phyloP scores from a whole-genome alignment of 108 stramenopile species.

The Stephanodiscus minutulus region DNA sequence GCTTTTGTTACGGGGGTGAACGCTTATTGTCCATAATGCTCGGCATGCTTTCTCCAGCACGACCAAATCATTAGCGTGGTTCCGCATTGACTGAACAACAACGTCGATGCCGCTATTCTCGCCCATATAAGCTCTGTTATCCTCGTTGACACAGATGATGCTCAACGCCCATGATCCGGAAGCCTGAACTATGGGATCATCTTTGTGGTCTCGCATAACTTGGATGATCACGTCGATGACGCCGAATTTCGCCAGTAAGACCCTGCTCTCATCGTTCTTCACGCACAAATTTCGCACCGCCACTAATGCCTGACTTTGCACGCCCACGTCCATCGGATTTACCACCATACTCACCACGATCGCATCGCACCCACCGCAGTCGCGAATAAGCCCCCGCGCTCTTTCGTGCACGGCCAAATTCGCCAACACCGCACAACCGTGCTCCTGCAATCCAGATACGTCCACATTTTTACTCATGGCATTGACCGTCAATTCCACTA shows the following conservation, averaged over 20 bases:
- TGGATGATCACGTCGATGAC: conserved; percentile 67
- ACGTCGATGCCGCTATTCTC: conserved; percentile 72
- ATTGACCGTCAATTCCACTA: conserved; percentile 47
- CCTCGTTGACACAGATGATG: conserved; percentile 55
- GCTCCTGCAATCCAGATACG: conserved; percentile 54
- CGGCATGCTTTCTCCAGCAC: conserved; percentile 66
- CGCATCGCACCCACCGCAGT: conserved; percentile 60
- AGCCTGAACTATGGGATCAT: conserved; percentile 59
- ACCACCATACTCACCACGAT: conserved; percentile 76
- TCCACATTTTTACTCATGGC: conserved; percentile 67
- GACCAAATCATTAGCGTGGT: conserved; percentile 57
- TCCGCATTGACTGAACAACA: conserved; percentile 70
- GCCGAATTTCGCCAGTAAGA: conserved; percentile 59
- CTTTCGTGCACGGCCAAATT: conserved; percentile 62
- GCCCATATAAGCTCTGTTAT: conserved; percentile 64
- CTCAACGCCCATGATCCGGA: conserved; percentile 68
- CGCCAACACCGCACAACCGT: conserved; percentile 61
- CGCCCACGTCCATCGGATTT: conserved; percentile 56
- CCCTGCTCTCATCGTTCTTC: conserved; percentile 68
- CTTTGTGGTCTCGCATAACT: conserved; percentile 74
- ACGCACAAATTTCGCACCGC: conserved; percentile 67
- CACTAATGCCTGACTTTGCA: conserved; percentile 60
- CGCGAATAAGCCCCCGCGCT: conserved; percentile 48
- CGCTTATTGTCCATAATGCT: conserved; percentile 60
- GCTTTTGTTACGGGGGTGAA: conserved; percentile 29